phyloP scores from a whole-genome alignment of 2,329 filamentous ascomycete species.

The Cladophialophora yegresii region DNA sequence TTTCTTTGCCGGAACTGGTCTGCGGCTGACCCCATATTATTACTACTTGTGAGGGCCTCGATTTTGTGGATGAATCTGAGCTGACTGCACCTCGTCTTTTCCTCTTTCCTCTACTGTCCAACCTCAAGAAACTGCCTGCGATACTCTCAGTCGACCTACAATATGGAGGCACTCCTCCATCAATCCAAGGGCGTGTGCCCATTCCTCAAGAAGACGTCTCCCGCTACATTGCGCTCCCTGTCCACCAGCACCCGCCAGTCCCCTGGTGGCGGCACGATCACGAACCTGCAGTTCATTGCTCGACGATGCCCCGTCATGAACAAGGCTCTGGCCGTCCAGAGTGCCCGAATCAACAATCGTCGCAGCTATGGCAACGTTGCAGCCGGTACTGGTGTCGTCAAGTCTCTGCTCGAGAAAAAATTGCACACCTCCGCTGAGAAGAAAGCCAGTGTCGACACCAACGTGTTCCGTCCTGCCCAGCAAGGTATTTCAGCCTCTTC shows the following conservation, averaged over 20 bases:
- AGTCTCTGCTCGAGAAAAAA: constrained; percentile 49
- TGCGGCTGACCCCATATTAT: not conserved
- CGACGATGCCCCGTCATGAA: constrained; percentile 98
- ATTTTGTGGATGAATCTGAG: constrained; percentile 1
- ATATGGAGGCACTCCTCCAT: constrained; percentile 90
- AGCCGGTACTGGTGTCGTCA: constrained; percentile 42
- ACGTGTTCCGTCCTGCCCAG: constrained; percentile 53
- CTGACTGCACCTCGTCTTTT: not conserved
- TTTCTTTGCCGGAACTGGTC: not conserved
- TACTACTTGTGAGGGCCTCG: not conserved
- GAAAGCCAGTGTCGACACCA: constrained; percentile 74
- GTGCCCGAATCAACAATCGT: constrained; percentile 42
- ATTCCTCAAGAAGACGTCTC: constrained; percentile 92
- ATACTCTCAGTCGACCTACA: not conserved
- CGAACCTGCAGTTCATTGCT: constrained; percentile 90
- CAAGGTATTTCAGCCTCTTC: constrained; percentile 45
- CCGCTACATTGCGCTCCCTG: constrained; percentile 85
- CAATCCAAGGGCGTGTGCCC: constrained; percentile 97
- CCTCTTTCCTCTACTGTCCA: constrained; percentile 1
- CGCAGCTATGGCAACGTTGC: constrained; percentile 38
- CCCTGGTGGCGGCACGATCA: constrained; percentile 88
- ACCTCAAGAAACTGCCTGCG: not conserved
- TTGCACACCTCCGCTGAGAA: constrained; percentile 78
- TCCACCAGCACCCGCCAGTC: constrained; percentile 67
- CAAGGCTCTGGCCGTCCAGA: constrained; percentile 89